Evolutionary conservation across 1,139 yeast genomes (phyloP).

Genomic region (Yamadazyma pseudoaaseri): DNA sequence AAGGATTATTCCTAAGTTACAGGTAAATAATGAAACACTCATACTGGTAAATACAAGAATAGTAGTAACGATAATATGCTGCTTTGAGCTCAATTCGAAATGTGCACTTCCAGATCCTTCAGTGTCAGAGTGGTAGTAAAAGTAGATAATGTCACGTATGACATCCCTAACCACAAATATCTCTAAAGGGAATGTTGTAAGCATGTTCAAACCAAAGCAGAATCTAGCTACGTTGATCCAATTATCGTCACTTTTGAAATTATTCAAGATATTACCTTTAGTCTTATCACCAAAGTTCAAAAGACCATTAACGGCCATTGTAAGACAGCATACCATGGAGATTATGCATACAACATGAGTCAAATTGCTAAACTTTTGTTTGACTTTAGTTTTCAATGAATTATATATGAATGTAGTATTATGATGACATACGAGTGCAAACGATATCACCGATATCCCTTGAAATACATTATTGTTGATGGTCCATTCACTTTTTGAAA

Average conservation of each 20-base stretch:
- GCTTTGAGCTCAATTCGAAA: constrained; percentile 40
- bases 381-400: constrained; percentile 72
- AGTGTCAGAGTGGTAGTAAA: constrained; percentile 20
- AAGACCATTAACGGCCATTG: constrained; percentile 81
- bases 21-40: constrained; percentile 75
- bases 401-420: constrained; percentile 87
- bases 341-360: constrained; percentile 84
- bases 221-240: constrained; percentile 82
- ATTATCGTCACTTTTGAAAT: constrained; percentile 72
- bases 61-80: constrained; percentile 69
- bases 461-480: constrained; percentile 72
- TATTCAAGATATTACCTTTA: constrained; percentile 83
- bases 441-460: constrained; percentile 88
- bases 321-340: constrained; percentile 74
- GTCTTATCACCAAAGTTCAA: constrained; percentile 73
- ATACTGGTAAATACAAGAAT: constrained; percentile 66
- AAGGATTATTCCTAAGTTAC: constrained; percentile 84
- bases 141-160: constrained; percentile 56
- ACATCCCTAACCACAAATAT: constrained; percentile 89
- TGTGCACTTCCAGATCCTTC: constrained; percentile 30
- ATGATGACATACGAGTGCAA: constrained; percentile 93
- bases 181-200: constrained; percentile 90
- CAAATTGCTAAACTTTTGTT: constrained; percentile 68
- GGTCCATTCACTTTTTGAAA: constrained; percentile 49
- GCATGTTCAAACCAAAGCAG: constrained; percentile 91